Conservation (phyloP, 1,139 yeast species). For the Maudiozyma humilis region DNA sequence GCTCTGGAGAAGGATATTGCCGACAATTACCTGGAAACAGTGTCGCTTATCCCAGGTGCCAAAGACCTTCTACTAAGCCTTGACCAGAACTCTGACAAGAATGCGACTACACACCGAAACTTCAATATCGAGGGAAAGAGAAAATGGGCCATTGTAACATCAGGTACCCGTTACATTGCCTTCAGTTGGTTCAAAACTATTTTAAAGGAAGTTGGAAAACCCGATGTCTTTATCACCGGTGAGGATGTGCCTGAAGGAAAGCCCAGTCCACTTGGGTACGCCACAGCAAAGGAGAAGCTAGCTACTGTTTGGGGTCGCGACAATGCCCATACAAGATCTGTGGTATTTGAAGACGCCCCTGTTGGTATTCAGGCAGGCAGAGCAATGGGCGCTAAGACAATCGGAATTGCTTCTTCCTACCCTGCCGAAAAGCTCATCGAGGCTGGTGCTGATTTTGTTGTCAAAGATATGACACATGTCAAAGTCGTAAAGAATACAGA, state of each 20-base stretch:
- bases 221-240: slow-evolving; percentile 65
- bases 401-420: slow-evolving; percentile 69
- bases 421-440: slow-evolving; percentile 51
- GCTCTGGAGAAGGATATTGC: slow-evolving; percentile 61
- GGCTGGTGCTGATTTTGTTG: slow-evolving; percentile 71
- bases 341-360: slow-evolving; percentile 81
- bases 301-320: slow-evolving; percentile 44
- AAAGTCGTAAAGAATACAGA: slow-evolving; percentile 26
- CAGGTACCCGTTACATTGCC: slow-evolving; percentile 66
- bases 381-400: slow-evolving; percentile 65
- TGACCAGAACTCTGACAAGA: slow-evolving; percentile 18
- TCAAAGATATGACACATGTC: slow-evolving; percentile 48
- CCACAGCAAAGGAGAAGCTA: slow-evolving; percentile 36
- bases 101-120: too few relatives aligned
- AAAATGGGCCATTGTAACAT: slow-evolving; percentile 71
- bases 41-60: slow-evolving; percentile 62
- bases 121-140: slow-evolving; percentile 24
- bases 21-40: slow-evolving; percentile 53
- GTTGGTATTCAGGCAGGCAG: slow-evolving; percentile 74
- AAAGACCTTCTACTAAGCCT: slow-evolving; percentile 46
- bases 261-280: slow-evolving; percentile 73
- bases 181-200: slow-evolving; percentile 43
- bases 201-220: slow-evolving; percentile 44
- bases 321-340: slow-evolving; percentile 41
- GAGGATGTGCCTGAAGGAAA: slow-evolving; percentile 63